A percentile compares a stretch with the other conserved stretches of the same genome.
Conservation (phyloP, 148 eudicot species). For the Chenopodium formosanum region DNA sequence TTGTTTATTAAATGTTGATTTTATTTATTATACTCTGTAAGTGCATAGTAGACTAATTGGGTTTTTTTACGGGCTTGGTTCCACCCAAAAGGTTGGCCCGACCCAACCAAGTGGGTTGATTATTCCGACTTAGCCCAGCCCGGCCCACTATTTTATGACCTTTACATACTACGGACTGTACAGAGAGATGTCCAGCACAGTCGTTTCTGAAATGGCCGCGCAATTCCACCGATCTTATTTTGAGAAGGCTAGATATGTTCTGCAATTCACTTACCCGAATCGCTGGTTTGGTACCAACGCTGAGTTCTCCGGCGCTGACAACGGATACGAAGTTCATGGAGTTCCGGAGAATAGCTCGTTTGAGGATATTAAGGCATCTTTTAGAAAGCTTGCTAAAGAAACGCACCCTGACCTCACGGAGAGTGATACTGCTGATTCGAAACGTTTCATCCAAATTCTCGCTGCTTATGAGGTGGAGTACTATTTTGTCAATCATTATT, state of each 20-base stretch:
- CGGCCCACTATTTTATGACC: no score
- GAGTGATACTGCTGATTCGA: slow-evolving; percentile 37
- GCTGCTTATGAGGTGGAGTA: slow-evolving; percentile 81
- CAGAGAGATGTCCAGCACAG: no score
- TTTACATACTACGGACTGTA: no score
- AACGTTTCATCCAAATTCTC: slow-evolving; percentile 61
- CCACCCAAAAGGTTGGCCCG: no score
- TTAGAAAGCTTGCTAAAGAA: slow-evolving; percentile 82
- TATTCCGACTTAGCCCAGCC: no score
- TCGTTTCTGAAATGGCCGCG: neutral
- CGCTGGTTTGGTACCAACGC: slow-evolving; percentile 51
- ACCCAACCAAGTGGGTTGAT: no score
- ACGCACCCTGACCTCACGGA: slow-evolving; percentile 84
- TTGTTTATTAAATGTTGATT: no score
- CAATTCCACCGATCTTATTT: neutral
- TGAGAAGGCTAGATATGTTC: neutral
- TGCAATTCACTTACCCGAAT: slow-evolving; percentile 13
- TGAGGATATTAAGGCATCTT: slow-evolving; percentile 67
- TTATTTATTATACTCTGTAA: no score
- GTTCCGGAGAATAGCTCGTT: slow-evolving; percentile 63
- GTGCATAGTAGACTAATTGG: no score
- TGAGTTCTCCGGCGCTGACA: slow-evolving; percentile 56
- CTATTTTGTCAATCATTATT: neutral
- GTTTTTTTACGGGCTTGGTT: no score
- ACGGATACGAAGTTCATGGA: slow-evolving; percentile 66